These are phyloP conservation scores for Rhizopogon hawkerae DNA, from an alignment of 1,284 basidiomycete genomes.

Conservation along the genomic window DNA sequence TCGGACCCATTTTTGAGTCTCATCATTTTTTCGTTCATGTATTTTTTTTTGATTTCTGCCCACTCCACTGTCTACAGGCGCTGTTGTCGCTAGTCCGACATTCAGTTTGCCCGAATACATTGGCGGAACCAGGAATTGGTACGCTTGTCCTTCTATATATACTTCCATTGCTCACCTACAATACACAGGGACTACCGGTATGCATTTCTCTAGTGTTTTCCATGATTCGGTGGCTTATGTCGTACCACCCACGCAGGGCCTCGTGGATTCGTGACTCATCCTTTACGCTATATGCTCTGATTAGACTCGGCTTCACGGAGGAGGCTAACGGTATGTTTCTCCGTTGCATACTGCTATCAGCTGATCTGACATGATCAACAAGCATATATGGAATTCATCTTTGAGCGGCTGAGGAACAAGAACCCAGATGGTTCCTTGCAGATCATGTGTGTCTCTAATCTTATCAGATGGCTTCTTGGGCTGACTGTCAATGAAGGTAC, in stretches of 20 bases:
- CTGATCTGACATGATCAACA: slow-evolving; percentile 11
- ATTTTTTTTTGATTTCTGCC: background rate
- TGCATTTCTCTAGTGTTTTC: slow-evolving; percentile 4
- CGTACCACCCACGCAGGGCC: slow-evolving; percentile 33
- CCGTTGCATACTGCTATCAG: background rate
- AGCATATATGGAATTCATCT: slow-evolving; percentile 89
- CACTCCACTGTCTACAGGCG: slow-evolving; percentile 38
- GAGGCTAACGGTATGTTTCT: slow-evolving; percentile 65
- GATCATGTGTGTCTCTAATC: slow-evolving; percentile 56
- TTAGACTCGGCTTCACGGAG: slow-evolving; percentile 83
- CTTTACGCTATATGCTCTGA: slow-evolving; percentile 86
- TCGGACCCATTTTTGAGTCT: slow-evolving; percentile 15
- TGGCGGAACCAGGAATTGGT: slow-evolving; percentile 83
- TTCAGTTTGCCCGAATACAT: slow-evolving; percentile 90
- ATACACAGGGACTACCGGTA: slow-evolving; percentile 61
- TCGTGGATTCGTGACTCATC: slow-evolving; percentile 88
- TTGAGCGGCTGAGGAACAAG: slow-evolving; percentile 69
- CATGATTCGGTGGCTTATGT: background rate
- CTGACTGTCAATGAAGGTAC: slow-evolving; percentile 35
- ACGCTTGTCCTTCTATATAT: background rate
- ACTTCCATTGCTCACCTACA: background rate
- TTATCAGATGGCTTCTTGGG: background rate
- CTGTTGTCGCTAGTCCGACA: slow-evolving; percentile 87
- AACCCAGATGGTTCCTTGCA: slow-evolving; percentile 85
- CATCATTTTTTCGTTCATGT: background rate